A percentile compares a stretch with the other conserved stretches of the same genome.
phyloP scores from a whole-genome alignment of 805 yeast species.

The Candida orba region DNA sequence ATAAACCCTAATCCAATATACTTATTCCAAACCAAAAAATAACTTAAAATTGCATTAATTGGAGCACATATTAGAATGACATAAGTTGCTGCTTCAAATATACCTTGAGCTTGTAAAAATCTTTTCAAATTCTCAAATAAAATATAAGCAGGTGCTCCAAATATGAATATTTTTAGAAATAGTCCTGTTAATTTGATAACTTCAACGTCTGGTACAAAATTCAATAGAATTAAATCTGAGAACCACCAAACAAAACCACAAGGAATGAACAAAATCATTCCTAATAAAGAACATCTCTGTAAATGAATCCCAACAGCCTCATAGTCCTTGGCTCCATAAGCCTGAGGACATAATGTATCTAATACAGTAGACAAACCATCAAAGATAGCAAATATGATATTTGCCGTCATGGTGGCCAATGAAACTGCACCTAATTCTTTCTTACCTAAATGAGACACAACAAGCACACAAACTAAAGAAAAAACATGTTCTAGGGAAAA shows the following conservation, averaged over 20 bases:
- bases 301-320: slow-evolving; percentile 66
- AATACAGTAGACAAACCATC: slow-evolving; percentile 80
- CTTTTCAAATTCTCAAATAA: slow-evolving; percentile 80
- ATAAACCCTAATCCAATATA: slow-evolving; percentile 62
- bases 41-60: slow-evolving; percentile 56
- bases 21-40: slow-evolving; percentile 62
- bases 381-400: slow-evolving; percentile 70
- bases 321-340: slow-evolving; percentile 70
- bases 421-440: slow-evolving; percentile 78
- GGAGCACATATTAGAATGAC: slow-evolving; percentile 66
- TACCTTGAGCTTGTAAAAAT: slow-evolving; percentile 78
- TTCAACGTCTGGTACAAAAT: slow-evolving; percentile 45
- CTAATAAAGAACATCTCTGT: slow-evolving; percentile 58
- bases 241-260: slow-evolving; percentile 53
- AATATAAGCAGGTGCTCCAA: slow-evolving; percentile 75
- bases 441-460: slow-evolving; percentile 81
- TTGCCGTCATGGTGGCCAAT: slow-evolving; percentile 76
- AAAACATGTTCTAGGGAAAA: slow-evolving; percentile 52
- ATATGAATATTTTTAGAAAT: slow-evolving; percentile 39
- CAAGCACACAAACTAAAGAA: slow-evolving; percentile 48
- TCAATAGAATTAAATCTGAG: slow-evolving; percentile 36
- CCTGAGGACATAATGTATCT: slow-evolving; percentile 81
- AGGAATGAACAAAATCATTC: slow-evolving; percentile 39
- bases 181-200: slow-evolving; percentile 49
- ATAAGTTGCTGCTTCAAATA: slow-evolving; percentile 76